phyloP scores from a whole-genome alignment of 768 basidiomycete species.

The Phylloporus scabripes region DNA sequence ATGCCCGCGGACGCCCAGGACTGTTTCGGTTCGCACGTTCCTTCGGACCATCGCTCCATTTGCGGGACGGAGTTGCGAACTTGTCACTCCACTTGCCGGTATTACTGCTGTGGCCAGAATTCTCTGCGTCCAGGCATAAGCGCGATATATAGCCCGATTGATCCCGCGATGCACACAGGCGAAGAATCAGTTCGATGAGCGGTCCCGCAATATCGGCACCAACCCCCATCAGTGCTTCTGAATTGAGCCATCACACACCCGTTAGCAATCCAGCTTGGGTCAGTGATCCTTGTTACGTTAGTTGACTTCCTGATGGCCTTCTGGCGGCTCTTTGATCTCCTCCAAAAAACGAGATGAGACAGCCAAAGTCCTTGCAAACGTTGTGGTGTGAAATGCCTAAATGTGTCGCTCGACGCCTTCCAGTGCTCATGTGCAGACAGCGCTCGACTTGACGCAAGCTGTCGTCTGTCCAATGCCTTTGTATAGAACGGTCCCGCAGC shows the following conservation, averaged over 20 bases:
- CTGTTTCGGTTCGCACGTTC: not conserved
- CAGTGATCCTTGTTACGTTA: slow-evolving; percentile 6
- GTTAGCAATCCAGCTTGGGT: not conserved
- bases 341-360: not conserved
- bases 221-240: slow-evolving; percentile 12
- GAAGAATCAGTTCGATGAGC: slow-evolving; percentile 5
- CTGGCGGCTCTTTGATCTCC: not conserved
- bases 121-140: not conserved
- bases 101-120: not conserved
- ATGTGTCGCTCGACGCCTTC: not conserved
- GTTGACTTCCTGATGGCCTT: not conserved
- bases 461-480: slow-evolving; percentile 4
- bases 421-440: not conserved
- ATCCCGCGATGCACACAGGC: slow-evolving; percentile 11
- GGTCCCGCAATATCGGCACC: slow-evolving; percentile 9
- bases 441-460: slow-evolving; percentile 3
- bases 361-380: not conserved
- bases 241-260: slow-evolving; percentile 1
- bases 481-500: not conserved
- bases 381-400: not conserved
- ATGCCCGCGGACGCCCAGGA: not conserved
- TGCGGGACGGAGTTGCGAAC: not conserved
- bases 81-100: not conserved
- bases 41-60: not conserved
- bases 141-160: not conserved